Evolutionary conservation across 495 filamentous ascomycete genomes (phyloP).

Genomic region (Astrothelium subdiscretum): DNA sequence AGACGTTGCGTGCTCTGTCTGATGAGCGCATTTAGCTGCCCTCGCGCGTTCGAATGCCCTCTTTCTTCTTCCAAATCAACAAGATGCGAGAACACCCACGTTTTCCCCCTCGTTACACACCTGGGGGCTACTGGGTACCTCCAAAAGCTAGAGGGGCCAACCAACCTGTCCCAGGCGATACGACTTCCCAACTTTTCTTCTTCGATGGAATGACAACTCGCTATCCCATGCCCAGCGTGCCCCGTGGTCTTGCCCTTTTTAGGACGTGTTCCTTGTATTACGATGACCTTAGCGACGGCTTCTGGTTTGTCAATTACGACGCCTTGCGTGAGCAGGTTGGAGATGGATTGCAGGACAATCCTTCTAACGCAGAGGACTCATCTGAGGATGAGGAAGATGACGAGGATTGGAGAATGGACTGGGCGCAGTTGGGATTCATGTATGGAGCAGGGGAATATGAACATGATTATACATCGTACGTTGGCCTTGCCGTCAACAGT

Average conservation of each 20-base stretch:
- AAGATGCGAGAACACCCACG: not conserved
- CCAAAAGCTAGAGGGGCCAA: not conserved
- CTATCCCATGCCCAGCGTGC: not conserved
- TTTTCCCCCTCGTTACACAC: not conserved
- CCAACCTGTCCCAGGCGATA: not conserved
- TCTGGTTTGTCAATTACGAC: constrained; percentile 9
- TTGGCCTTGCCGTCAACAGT: constrained; percentile 2
- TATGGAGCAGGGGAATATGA: not conserved
- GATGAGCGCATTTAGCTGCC: not conserved
- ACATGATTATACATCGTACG: not conserved
- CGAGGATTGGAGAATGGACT: constrained; percentile 2
- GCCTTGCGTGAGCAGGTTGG: constrained; percentile 6
- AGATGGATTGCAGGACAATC: constrained; percentile 3
- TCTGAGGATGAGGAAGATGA: not conserved
- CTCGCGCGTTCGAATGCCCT: not conserved
- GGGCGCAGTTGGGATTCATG: constrained; percentile 12
- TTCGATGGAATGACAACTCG: not conserved
- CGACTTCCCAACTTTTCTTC: not conserved
- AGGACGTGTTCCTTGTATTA: constrained; percentile 9
- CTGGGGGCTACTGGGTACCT: not conserved
- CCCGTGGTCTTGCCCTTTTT: not conserved
- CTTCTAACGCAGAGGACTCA: not conserved
- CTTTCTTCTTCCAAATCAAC: not conserved
- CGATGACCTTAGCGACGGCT: not conserved
- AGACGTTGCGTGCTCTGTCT: too few species aligned